Evolutionary conservation across 2,329 filamentous ascomycete genomes (phyloP).

Genomic region (Fusarium ramigenum): DNA sequence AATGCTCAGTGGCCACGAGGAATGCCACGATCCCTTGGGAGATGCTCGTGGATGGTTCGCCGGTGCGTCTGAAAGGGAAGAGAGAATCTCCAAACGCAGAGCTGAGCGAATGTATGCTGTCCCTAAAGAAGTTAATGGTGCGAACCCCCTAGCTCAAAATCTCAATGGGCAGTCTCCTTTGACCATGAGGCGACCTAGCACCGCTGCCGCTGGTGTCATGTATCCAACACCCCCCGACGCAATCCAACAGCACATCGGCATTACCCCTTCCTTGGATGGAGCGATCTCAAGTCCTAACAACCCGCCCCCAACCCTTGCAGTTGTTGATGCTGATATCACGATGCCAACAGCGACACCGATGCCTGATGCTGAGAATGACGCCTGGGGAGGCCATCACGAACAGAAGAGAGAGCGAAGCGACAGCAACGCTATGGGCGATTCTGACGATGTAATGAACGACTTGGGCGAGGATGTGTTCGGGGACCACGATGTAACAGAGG

Average conservation of each 20-base stretch:
- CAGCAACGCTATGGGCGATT: constrained; percentile 55
- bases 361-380: constrained; percentile 39
- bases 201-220: constrained; percentile 62
- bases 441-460: constrained; percentile 73
- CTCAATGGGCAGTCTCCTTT: constrained; percentile 63
- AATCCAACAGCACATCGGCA: constrained; percentile 62
- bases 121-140: constrained; percentile 54
- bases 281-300: constrained; percentile 65
- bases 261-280: constrained; percentile 66
- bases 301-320: constrained; percentile 42
- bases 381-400: constrained; percentile 52
- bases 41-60: constrained; percentile 61
- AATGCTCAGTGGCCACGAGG: constrained; percentile 50
- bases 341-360: constrained; percentile 34
- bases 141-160: constrained; percentile 54
- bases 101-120: constrained; percentile 58
- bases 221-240: constrained; percentile 79
- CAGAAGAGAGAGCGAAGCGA: constrained; percentile 57
- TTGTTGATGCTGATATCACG: constrained; percentile 44
- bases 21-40: constrained; percentile 59
- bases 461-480: constrained; percentile 76
- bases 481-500: constrained; percentile 81
- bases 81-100: constrained; percentile 57
- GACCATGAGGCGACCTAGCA: constrained; percentile 60
- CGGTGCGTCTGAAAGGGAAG: constrained; percentile 56